Evolutionary conservation across 495 filamentous ascomycete species (phyloP).

Genomic region (Glonium stellatum): DNA sequence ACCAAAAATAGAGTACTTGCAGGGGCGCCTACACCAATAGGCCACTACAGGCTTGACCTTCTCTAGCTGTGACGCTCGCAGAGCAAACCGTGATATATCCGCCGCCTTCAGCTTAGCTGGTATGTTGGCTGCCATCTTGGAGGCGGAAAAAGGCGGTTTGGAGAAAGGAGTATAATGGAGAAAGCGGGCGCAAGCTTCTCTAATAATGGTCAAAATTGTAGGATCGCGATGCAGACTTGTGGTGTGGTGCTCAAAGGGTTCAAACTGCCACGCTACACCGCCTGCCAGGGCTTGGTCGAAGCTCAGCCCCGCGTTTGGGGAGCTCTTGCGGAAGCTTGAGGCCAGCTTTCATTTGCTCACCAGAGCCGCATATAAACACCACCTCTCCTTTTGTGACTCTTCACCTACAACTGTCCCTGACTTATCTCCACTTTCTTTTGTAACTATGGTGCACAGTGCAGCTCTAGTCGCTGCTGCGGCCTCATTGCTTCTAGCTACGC

Average conservation of each 20-base stretch:
- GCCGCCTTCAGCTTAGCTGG: slow-evolving; percentile 68
- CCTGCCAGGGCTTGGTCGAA: not conserved
- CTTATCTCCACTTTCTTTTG: slow-evolving; percentile 6
- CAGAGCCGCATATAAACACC: slow-evolving; percentile 5
- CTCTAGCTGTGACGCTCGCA: slow-evolving; percentile 78
- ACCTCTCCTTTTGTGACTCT: not conserved
- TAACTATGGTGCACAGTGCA: slow-evolving; percentile 34
- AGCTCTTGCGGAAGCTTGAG: slow-evolving; percentile 16
- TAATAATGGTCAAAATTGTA: too few species aligned
- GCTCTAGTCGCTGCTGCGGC: slow-evolving; percentile 41
- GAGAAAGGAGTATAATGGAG: not conserved
- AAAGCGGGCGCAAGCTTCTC: not conserved
- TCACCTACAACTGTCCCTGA: not conserved
- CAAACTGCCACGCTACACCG: too few species aligned
- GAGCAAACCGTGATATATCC: slow-evolving; percentile 71
- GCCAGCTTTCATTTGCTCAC: slow-evolving; percentile 2
- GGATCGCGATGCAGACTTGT: too few species aligned
- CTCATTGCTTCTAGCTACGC: slow-evolving; percentile 50
- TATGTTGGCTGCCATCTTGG: slow-evolving; percentile 61
- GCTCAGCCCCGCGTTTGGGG: slow-evolving; percentile 3
- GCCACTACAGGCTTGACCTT: slow-evolving; percentile 74
- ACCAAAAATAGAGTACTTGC: not conserved
- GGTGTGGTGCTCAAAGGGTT: too few species aligned
- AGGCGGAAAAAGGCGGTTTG: not conserved
- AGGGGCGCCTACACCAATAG: slow-evolving; percentile 76